phyloP scores from a whole-genome alignment of 106 monocot genomes.

The Dendrobium nobile region DNA sequence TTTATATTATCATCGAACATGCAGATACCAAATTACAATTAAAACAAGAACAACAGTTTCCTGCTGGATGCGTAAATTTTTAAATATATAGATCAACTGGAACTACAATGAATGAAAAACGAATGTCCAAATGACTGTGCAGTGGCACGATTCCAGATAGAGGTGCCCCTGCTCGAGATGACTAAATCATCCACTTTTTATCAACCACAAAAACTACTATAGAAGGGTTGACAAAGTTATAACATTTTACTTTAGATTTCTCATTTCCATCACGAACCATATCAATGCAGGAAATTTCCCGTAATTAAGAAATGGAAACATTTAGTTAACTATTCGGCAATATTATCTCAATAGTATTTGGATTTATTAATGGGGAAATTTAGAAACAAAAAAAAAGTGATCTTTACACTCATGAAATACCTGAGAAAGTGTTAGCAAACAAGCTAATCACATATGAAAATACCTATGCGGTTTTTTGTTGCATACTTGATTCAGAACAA shows the following conservation, averaged over 20 bases:
- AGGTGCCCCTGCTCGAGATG: too few species aligned
- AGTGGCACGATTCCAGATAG: too few species aligned
- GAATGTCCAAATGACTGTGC: too few species aligned
- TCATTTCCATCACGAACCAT: not conserved
- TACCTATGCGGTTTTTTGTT: not conserved
- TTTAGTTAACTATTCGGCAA: not conserved
- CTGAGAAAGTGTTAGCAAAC: not conserved
- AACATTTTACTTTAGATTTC: not conserved
- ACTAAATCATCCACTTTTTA: too few species aligned
- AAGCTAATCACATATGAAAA: not conserved
- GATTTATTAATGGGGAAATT: not conserved
- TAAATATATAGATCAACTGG: too few species aligned
- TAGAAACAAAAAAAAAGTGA: not conserved
- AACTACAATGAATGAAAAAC: too few species aligned
- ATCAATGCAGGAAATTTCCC: not conserved
- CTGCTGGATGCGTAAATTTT: too few species aligned
- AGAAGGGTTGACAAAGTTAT: not conserved
- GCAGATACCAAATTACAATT: too few species aligned
- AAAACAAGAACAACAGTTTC: too few species aligned
- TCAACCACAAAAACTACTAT: too few species aligned
- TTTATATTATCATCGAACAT: too few species aligned
- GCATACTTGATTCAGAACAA: conserved; percentile 2
- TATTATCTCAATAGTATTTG: not conserved
- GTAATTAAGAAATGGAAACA: not conserved
- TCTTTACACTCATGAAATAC: not conserved